Evolutionary conservation across 2,329 filamentous ascomycete genomes (phyloP).

Genomic region (Alternaria infectoria): DNA sequence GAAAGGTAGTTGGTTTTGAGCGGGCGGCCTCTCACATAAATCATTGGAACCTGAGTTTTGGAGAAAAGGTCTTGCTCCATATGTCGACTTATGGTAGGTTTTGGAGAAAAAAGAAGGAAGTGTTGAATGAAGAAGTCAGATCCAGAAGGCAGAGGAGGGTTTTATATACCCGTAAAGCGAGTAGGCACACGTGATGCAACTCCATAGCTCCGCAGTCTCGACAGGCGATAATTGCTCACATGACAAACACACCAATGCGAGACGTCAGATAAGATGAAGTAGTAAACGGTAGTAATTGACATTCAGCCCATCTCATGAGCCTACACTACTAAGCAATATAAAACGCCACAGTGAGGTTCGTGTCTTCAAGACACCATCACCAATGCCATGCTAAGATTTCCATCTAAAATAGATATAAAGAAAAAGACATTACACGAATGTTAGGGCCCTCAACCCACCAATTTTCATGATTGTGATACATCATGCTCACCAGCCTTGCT

Average conservation of each 20-base stretch:
- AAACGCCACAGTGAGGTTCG: background rate
- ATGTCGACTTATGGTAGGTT: too few relatives aligned
- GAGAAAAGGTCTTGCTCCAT: too few relatives aligned
- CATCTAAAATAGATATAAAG: background rate
- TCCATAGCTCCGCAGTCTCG: background rate
- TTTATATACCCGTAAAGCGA: background rate
- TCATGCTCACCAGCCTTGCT: background rate
- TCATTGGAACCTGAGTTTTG: too few relatives aligned
- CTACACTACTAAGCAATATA: background rate
- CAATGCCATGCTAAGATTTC: background rate
- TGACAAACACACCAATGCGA: background rate
- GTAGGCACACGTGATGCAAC: background rate
- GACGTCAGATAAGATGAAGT: background rate
- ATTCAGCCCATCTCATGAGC: background rate
- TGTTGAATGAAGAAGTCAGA: background rate
- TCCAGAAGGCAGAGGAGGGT: background rate
- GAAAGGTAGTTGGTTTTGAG: background rate
- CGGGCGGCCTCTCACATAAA: background rate
- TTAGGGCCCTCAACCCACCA: too few relatives aligned
- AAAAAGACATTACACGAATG: background rate
- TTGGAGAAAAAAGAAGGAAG: background rate
- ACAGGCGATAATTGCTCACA: background rate
- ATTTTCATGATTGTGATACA: too few relatives aligned
- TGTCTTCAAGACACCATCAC: background rate
- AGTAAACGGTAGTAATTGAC: background rate